Percentiles rank a stretch among this genome's conserved stretches.
Conservation (phyloP, 192 early-diverging fungal genomes). For the Fimicolochytrium jonesii region DNA sequence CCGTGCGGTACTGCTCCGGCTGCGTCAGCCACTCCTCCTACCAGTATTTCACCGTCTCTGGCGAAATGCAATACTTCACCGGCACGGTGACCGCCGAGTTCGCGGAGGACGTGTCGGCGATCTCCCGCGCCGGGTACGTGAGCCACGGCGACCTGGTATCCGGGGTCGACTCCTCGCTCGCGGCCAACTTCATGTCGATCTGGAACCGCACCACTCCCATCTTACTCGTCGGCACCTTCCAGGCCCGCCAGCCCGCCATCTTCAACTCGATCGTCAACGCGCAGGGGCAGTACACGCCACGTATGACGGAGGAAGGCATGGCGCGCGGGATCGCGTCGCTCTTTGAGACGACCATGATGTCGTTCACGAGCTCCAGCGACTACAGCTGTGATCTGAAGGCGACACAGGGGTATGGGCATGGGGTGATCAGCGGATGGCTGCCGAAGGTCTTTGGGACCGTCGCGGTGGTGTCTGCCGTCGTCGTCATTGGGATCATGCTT, state of each 20-base stretch:
- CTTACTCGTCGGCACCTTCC: neutral
- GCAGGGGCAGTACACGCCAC: neutral
- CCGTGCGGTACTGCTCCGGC: neutral
- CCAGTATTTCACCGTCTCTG: neutral
- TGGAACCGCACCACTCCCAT: neutral
- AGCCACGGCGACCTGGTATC: neutral
- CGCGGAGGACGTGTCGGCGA: neutral
- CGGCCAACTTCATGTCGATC: neutral
- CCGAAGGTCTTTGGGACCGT: too few relatives aligned
- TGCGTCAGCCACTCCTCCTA: constrained; percentile 1
- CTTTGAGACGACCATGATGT: neutral
- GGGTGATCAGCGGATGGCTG: too few relatives aligned
- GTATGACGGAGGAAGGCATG: neutral
- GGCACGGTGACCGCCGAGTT: neutral
- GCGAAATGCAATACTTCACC: neutral
- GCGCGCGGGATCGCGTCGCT: neutral
- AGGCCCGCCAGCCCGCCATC: constrained; percentile 1
- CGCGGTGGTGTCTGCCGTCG: neutral
- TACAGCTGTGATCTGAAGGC: too few relatives aligned
- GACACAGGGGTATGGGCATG: too few relatives aligned
- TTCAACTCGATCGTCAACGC: neutral
- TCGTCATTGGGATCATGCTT: neutral
- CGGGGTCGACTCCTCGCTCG: neutral
- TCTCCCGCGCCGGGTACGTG: neutral
- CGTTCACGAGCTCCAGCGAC: neutral